Percentiles rank a stretch among this genome's conserved stretches.
phyloP scores from a whole-genome alignment of 2,329 filamentous ascomycete genomes.

The Colletotrichum navitas region DNA sequence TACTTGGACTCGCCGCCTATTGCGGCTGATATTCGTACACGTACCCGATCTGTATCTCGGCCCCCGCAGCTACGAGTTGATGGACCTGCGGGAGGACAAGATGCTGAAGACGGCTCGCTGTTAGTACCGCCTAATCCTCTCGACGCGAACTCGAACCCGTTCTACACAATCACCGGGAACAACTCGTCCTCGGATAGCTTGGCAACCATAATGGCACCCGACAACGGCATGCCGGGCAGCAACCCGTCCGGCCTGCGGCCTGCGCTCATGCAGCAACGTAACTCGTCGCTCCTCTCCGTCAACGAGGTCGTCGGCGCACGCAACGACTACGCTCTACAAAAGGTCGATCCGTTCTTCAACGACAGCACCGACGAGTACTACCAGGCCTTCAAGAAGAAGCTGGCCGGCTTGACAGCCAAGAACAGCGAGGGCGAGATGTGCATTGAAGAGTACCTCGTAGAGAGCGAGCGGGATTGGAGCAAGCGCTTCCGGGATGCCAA shows the following conservation, averaged over 20 bases:
- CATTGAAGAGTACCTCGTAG: slow-evolving; percentile 74
- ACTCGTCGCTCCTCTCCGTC: slow-evolving; percentile 59
- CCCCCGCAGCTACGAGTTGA: not conserved
- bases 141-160: not conserved
- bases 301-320: slow-evolving; percentile 70
- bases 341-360: slow-evolving; percentile 76
- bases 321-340: slow-evolving; percentile 72
- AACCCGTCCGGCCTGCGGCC: not conserved
- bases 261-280: slow-evolving; percentile 17
- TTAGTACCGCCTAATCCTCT: not conserved
- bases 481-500: slow-evolving; percentile 68
- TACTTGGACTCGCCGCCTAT: not conserved
- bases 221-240: not conserved
- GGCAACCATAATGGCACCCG: not conserved
- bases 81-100: not conserved
- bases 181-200: not conserved
- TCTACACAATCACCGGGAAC: not conserved
- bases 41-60: not conserved
- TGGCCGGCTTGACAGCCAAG: slow-evolving; percentile 58
- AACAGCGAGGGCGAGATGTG: slow-evolving; percentile 66
- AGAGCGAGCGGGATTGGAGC: slow-evolving; percentile 77
- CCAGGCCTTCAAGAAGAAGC: slow-evolving; percentile 61
- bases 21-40: not conserved
- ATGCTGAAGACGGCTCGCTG: not conserved
- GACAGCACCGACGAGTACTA: slow-evolving; percentile 73